Percentiles rank a stretch among this genome's conserved stretches.
Conservation (phyloP, 2,329 filamentous ascomycete genomes). For the Dothistroma pini region DNA sequence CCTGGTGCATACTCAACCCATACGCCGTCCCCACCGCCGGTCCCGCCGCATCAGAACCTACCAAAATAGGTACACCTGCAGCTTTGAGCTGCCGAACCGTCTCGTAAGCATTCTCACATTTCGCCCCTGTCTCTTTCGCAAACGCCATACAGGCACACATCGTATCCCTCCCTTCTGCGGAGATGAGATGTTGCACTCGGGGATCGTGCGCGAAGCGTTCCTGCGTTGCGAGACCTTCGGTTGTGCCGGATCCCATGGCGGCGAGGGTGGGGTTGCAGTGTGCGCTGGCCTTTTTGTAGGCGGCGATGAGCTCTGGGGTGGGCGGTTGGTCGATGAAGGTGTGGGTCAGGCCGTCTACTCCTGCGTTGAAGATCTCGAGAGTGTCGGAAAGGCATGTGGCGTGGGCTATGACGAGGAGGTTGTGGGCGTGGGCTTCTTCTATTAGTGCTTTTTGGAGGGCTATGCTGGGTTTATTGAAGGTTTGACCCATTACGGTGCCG, state of each 20-base stretch:
- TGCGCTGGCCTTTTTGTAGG: slow-evolving; percentile 42
- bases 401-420: slow-evolving; percentile 42
- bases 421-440: slow-evolving; percentile 37
- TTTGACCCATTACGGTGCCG: slow-evolving; percentile 39
- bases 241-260: slow-evolving; percentile 40
- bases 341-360: slow-evolving; percentile 45
- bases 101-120: slow-evolving; percentile 42
- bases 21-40: slow-evolving; percentile 45
- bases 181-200: slow-evolving; percentile 35
- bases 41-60: slow-evolving; percentile 43
- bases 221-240: slow-evolving; percentile 39
- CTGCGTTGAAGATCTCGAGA: slow-evolving; percentile 40
- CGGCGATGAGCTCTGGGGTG: slow-evolving; percentile 39
- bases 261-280: slow-evolving; percentile 44
- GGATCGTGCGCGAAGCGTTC: slow-evolving; percentile 42
- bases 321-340: slow-evolving; percentile 41
- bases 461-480: slow-evolving; percentile 40
- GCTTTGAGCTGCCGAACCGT: slow-evolving; percentile 39
- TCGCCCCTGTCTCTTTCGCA: slow-evolving; percentile 29
- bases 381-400: slow-evolving; percentile 40
- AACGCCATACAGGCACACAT: slow-evolving; percentile 44
- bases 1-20: slow-evolving; percentile 43
- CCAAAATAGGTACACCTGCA: slow-evolving; percentile 42
- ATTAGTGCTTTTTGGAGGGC: slow-evolving; percentile 47
- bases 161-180: slow-evolving; percentile 32